These are phyloP conservation scores for Cadophora malorum DNA, from an alignment of 2,329 filamentous ascomycete genomes.

Conservation along the genomic window DNA sequence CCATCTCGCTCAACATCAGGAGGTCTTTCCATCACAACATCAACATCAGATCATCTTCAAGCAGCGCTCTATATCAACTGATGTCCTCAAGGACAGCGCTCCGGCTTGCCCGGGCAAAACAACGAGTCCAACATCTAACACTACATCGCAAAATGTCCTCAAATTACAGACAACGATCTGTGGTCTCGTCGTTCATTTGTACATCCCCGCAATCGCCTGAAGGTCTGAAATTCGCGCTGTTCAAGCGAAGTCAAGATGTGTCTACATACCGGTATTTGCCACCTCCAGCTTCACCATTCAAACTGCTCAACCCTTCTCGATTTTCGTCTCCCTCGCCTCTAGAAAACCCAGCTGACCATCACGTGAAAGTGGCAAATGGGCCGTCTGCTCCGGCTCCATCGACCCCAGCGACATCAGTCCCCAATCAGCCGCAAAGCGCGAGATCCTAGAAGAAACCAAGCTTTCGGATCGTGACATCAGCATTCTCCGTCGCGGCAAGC, in stretches of 20 bases:
- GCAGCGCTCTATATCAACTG: neutral
- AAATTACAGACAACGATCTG: constrained; percentile 20
- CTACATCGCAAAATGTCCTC: constrained; percentile 27
- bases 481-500: constrained; percentile 53
- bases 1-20: neutral
- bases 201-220: constrained; percentile 36
- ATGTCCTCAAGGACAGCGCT: neutral
- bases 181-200: constrained; percentile 55
- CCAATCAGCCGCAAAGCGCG: constrained; percentile 64
- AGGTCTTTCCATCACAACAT: neutral
- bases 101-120: neutral
- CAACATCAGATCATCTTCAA: constrained; percentile 1
- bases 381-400: constrained; percentile 67
- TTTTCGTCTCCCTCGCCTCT: too few relatives aligned
- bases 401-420: constrained; percentile 59
- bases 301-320: neutral
- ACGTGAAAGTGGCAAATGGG: constrained; percentile 58
- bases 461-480: constrained; percentile 49
- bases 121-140: neutral
- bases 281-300: constrained; percentile 5
- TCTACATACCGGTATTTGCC: constrained; percentile 60
- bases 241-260: constrained; percentile 64
- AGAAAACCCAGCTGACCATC: constrained; percentile 22
- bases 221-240: constrained; percentile 61
- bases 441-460: constrained; percentile 67